A percentile compares a stretch with the other conserved stretches of the same genome.
Evolutionary conservation across 192 early-diverging fungal species (phyloP).

Genomic region (Coemansia sp.): DNA sequence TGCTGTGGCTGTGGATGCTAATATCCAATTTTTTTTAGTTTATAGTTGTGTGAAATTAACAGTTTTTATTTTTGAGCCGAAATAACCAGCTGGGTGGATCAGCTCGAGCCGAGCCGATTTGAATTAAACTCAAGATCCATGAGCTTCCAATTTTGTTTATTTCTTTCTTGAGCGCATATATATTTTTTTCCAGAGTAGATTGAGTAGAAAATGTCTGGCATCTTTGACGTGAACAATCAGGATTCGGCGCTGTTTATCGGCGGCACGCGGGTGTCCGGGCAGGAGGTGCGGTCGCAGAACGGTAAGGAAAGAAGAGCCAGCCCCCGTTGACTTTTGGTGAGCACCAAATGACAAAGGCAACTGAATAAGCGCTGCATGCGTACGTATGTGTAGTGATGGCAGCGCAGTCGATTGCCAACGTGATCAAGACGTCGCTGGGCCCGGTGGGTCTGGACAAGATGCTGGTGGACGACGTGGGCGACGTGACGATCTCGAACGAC

Average conservation of each 20-base stretch:
- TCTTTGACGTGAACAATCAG: constrained; percentile 50
- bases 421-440: constrained; percentile 97
- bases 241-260: constrained; percentile 74
- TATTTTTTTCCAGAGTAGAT: not conserved
- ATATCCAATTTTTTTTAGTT: too few relatives aligned
- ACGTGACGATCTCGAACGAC: constrained; percentile 99
- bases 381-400: constrained; percentile 79
- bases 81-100: too few relatives aligned
- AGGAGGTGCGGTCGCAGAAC: constrained; percentile 90
- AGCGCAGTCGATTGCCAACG: constrained; percentile 93
- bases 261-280: constrained; percentile 86
- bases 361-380: not conserved
- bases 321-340: not conserved
- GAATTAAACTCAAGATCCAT: not conserved
- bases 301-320: constrained; percentile 65
- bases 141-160: not conserved
- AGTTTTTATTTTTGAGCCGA: too few relatives aligned
- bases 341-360: not conserved
- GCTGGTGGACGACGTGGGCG: constrained; percentile 99
- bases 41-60: too few relatives aligned
- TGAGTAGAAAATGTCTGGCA: constrained; percentile 37
- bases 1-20: not conserved
- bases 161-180: not conserved
- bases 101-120: not conserved
- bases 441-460: constrained; percentile 99